Evolutionary conservation across 352 stramenopile genomes (phyloP), one percentile per base, ranked within the genome.

Genomic region (Pythium folliculosum): DNA sequence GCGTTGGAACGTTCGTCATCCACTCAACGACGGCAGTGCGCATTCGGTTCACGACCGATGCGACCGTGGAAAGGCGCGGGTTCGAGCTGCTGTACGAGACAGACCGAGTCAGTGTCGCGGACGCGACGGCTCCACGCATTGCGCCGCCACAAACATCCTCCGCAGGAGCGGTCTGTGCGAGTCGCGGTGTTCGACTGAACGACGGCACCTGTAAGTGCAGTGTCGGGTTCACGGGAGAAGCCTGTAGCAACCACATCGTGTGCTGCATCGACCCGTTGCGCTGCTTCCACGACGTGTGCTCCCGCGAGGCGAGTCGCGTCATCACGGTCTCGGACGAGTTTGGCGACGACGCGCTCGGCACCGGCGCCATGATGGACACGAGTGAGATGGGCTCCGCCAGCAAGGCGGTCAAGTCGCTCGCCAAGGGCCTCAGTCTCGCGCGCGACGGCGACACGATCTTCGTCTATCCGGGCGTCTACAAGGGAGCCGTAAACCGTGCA

Each of bases 141-240:
- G 72, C 82, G 21, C 59, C 77, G 2, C 80, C 81, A n/a, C 49
- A 19, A 3, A 63, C 62, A 23, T 51, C 59, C 1, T 32, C 65
- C 0, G 60, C 4, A 12, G 48, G n/a, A 3, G 47, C 48, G 10
- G 47, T 69, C 7, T 92, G 84, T 30, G 81, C 72, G 0, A 67
- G 75, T 16, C 84, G 77, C 23, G 84, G 84, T 0, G 58, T 70
- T 3, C 56, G 47, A 22, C 71, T 67, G 37, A 72, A 58, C 12
- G 53, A 73, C 37, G 81, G 81, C 6, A 65, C 23, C 3, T 92
- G 84, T 40, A 72, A 61, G 17, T 92, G 84, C 56, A 90, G 70
- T 35, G 77, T 89, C n/a, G 84, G 84, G 8, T 90, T 90, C 63
- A 89, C 77, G 5, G 80, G 84, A 0, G 84, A 92, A 75, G 78